Conservation (phyloP, 352 stramenopile genomes). For the Elongisporangium anandrum region DNA sequence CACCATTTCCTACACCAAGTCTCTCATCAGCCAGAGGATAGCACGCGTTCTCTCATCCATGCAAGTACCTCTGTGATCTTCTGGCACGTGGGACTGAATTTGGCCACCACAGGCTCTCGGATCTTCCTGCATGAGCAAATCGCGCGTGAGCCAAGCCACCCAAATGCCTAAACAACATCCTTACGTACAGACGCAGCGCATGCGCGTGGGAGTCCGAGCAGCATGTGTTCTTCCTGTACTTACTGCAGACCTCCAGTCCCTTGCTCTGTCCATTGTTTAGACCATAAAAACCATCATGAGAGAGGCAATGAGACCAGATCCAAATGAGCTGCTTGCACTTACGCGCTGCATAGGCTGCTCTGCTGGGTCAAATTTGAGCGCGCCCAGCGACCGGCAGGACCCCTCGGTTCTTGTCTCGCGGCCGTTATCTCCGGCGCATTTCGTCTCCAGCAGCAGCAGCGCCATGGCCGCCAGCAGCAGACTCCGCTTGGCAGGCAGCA, state of each 20-base stretch:
- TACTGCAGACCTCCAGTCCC: slow-evolving; percentile 70
- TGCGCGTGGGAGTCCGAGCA: slow-evolving; percentile 70
- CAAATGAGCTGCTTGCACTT: slow-evolving; percentile 7
- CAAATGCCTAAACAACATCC: slow-evolving; percentile 3
- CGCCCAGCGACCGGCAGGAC: slow-evolving; percentile 53
- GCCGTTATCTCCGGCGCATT: slow-evolving; percentile 15
- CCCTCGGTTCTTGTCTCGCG: slow-evolving; percentile 20
- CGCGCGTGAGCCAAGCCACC: background rate
- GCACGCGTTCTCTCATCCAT: background rate
- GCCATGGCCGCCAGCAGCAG: background rate
- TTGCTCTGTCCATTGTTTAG: slow-evolving; percentile 28
- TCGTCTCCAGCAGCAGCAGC: slow-evolving; percentile 13
- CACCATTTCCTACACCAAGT: slow-evolving; percentile 56
- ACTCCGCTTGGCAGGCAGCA: background rate
- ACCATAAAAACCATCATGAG: background rate
- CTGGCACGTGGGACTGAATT: slow-evolving; percentile 70
- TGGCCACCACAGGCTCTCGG: slow-evolving; percentile 67
- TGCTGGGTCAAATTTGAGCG: slow-evolving; percentile 63
- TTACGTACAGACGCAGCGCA: slow-evolving; percentile 54
- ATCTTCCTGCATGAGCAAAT: slow-evolving; percentile 49
- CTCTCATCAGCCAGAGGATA: background rate
- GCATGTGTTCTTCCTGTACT: slow-evolving; percentile 80
- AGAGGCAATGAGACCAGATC: background rate
- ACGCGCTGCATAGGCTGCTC: slow-evolving; percentile 66
- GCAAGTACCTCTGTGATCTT: slow-evolving; percentile 40